Base-by-base conservation (phyloP, 768 basidiomycete species). In the Pleurotus cornucopiae region DNA sequence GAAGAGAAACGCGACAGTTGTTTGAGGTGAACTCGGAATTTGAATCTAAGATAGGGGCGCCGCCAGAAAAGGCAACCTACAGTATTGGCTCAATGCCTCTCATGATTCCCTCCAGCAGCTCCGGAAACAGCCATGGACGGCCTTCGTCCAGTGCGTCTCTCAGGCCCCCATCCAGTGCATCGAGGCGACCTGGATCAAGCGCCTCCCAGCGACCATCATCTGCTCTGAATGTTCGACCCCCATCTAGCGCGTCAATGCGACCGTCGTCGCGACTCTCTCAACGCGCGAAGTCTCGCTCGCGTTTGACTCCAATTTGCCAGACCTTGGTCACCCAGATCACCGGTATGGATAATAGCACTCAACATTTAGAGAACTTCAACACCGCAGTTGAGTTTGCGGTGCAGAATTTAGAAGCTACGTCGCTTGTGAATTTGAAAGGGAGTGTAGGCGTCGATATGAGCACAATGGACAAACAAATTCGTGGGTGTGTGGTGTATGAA, bases 401-500 rank as follows among this genome's bases (percentile, higher is more conserved):
- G 49, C 87, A 78, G 65, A 80, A 73, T 58, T 55, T 89, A 48
- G 89, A 90, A 57, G 70, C 76, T 47, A 77, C 79, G 1, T 77
- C 77, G 1, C 63, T 76, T 55, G 74, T 67, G 37, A 34, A 34
- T 11, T 3, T 34, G 30, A 87, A 88, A 62, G 83, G 78, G 6
- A 77, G 81, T 2, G 75, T 76, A 3, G 79, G 82, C 58, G 71
- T 78, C 6, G 85, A 86, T 64, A 78, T 89, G 71, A 61, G 65
- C 6, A 67, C 68, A 5, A 75, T 88, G 44, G 80, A 85, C 57
- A 77, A 74, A 49, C 80, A 80, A 67, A 82, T 82, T 64, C 70
- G 67, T 59, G 81, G 88, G 88, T 89, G 68, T 51, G 78, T 62
- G 45, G 16, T 13, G 34, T 46, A 13, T 18, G 26, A 34, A 9